Evolutionary conservation across 176 grass and related monocot genomes (phyloP).

Genomic region (Zizania latifolia): DNA sequence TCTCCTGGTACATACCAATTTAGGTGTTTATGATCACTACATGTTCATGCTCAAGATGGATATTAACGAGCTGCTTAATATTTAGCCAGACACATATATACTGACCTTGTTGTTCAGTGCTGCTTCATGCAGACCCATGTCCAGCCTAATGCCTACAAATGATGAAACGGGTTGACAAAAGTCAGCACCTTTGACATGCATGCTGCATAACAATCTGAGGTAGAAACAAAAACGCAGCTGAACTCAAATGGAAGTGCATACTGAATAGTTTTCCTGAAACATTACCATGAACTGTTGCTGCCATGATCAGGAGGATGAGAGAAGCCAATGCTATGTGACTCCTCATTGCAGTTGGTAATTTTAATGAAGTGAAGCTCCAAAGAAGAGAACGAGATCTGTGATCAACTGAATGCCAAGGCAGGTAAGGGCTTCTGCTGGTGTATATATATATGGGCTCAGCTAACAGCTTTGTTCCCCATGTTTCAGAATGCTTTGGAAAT

Average conservation of each 20-base stretch:
- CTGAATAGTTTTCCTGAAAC: neutral
- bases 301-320: neutral
- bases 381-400: neutral
- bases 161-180: neutral
- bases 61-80: neutral
- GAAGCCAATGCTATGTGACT: neutral
- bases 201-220: no score
- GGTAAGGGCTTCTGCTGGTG: neutral
- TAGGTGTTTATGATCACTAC: neutral
- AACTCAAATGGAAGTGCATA: neutral
- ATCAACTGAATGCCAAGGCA: neutral
- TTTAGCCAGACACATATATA: neutral
- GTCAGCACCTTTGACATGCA: neutral
- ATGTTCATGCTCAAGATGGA: neutral
- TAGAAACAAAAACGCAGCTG: neutral
- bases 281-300: slow-evolving; percentile 6
- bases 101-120: neutral
- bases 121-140: neutral
- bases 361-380: neutral
- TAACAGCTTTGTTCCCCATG: neutral
- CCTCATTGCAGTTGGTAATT: neutral
- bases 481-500: neutral
- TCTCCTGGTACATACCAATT: neutral
- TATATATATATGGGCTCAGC: slow-evolving; percentile 5
- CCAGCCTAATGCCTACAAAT: neutral